Evolutionary conservation across 108 stramenopile species (phyloP), one percentile per base, ranked within the genome.

Genomic region (Heterococcus sp.): DNA sequence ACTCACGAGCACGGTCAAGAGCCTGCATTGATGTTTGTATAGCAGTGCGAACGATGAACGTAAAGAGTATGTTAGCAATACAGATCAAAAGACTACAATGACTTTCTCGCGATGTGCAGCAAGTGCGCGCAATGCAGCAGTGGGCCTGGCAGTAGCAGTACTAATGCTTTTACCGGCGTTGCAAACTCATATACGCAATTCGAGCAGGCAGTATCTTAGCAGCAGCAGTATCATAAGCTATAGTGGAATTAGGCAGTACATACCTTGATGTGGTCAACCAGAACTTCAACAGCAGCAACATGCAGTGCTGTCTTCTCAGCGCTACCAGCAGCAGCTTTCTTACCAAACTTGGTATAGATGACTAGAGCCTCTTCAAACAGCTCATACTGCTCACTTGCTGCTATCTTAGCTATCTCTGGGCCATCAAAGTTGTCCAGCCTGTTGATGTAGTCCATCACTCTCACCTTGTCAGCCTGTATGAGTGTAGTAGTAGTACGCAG

Each of bases 341-440:
- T 97, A 33, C 93, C 91, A 84, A 96, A 97, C 91, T 99, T 99
- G 72, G 87, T 88, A 92, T 98, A 99, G 79, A 99, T 99, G 70
- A 87, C 92, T 89, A 92, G 96, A 72, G 94, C 99, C 85, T 99
- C 99, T 84, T 99, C 99, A 88, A 93, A 98, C 21, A 99, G 93
- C 88, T 94, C 94, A 93, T 99, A 97, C 79, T 91, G 38, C 5
- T 98, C 97, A n/a, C 92, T 93, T 2, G 94, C 92, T 75, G 97
- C 98, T 74, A 99, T 98, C 66, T 97, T 92, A 37, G 99, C 99
- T 86, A 99, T 98, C 37, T 95, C 96, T 79, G 96, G 95, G 36
- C 96, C 97, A 83, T 99, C 97, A 76, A 97, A 98, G 91, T 98
- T 98, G 91, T 99, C 99, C 68, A 99, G 91, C 83, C 98, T 95